These are phyloP conservation scores for Dactylorhiza incarnata DNA, from an alignment of 106 monocot species.

Conservation along the genomic window DNA sequence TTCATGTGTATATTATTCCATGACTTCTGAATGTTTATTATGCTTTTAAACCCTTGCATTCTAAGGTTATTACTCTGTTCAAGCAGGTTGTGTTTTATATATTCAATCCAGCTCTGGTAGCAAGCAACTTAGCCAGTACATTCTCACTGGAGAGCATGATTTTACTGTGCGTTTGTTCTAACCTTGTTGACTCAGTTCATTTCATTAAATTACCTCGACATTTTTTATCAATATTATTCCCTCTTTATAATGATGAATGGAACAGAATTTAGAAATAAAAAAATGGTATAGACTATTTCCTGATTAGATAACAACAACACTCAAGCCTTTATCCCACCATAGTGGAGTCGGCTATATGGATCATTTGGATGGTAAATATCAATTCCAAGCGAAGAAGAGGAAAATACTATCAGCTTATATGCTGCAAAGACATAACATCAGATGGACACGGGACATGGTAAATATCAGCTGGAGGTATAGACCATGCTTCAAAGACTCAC, in stretches of 20 bases:
- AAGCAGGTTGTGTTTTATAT: slow-evolving; percentile 67
- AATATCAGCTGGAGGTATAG: not conserved
- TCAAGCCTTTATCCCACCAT: too few relatives aligned
- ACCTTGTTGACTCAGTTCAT: not conserved
- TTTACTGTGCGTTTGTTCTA: slow-evolving; percentile 39
- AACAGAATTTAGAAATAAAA: not conserved
- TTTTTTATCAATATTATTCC: not conserved
- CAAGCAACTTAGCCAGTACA: slow-evolving; percentile 43
- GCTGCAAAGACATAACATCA: not conserved
- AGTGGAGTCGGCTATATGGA: too few relatives aligned
- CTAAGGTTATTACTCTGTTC: not conserved
- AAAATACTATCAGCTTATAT: not conserved
- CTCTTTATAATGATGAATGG: not conserved
- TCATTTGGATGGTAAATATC: too few relatives aligned
- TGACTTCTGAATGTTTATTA: not conserved
- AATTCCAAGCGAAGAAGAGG: too few relatives aligned
- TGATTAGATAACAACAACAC: too few relatives aligned
- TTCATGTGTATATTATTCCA: not conserved
- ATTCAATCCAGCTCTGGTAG: slow-evolving; percentile 64
- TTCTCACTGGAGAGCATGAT: slow-evolving; percentile 59
- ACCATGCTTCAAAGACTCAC: too few relatives aligned
- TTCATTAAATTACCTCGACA: not conserved
- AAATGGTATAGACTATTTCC: not conserved
- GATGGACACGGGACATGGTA: not conserved
- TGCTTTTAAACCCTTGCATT: not conserved